Evolutionary conservation across 1,284 basidiomycete species (phyloP).

Genomic region (Moesziomyces sp.): DNA sequence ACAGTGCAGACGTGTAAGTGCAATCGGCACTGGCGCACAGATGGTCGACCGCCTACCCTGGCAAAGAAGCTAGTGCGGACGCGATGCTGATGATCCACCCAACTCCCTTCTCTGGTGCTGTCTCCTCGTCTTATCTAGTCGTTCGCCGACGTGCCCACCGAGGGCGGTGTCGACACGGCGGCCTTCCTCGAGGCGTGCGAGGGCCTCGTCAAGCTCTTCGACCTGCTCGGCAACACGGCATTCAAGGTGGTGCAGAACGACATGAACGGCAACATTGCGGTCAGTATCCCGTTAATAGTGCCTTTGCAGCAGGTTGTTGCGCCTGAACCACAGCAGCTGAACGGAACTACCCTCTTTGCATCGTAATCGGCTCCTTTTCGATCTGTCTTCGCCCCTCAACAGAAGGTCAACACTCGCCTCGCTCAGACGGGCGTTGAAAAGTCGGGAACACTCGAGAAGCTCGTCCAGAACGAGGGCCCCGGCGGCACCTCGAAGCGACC

Average conservation of each 20-base stretch:
- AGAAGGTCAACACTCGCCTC: conserved; percentile 78
- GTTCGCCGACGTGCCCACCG: conserved; percentile 80
- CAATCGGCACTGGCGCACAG: neutral
- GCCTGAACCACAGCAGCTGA: neutral
- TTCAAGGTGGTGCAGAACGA: conserved; percentile 88
- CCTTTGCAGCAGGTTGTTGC: neutral
- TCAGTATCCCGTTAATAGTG: conserved; percentile 14
- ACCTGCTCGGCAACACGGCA: conserved; percentile 86
- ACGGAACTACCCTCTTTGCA: no score
- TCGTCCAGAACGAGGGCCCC: conserved; percentile 84
- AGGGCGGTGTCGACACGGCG: conserved; percentile 88
- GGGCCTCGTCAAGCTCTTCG: conserved; percentile 93
- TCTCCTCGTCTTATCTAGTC: conserved; percentile 27
- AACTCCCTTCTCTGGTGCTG: neutral
- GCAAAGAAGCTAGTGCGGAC: neutral
- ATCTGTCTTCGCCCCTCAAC: conserved; percentile 9
- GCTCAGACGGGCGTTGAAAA: conserved; percentile 72
- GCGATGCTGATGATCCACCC: conserved; percentile 2
- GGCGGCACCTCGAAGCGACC: conserved; percentile 81
- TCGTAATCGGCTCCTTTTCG: no score
- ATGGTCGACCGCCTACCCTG: no score
- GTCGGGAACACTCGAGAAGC: conserved; percentile 83
- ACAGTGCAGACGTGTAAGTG: conserved; percentile 46
- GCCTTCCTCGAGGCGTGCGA: conserved; percentile 89
- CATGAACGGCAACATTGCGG: conserved; percentile 87